A percentile compares a stretch with the other conserved stretches of the same genome.
Evolutionary conservation across 768 basidiomycete genomes (phyloP).

Genomic region (Rubroboletus satanas): DNA sequence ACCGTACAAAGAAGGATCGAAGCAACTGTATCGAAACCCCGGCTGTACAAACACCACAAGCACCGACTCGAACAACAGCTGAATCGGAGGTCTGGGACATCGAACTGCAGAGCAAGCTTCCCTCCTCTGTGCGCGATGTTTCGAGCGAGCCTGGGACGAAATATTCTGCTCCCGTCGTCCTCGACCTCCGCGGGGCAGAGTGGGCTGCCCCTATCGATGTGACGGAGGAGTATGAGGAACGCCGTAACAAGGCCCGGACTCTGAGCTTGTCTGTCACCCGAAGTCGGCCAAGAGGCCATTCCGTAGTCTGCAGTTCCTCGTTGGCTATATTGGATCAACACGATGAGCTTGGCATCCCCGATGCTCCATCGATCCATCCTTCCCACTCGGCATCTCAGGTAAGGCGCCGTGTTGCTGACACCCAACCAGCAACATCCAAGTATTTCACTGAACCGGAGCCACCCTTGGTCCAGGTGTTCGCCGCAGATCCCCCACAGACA

Average conservation of each 20-base stretch:
- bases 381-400: constrained; percentile 58
- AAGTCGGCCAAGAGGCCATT: neutral
- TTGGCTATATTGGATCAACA: constrained; percentile 27
- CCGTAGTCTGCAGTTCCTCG: constrained; percentile 4
- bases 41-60: neutral
- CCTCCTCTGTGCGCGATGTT: constrained; percentile 19
- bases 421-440: constrained; percentile 6
- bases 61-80: constrained; percentile 1
- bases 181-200: constrained; percentile 32
- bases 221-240: neutral
- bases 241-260: neutral
- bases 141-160: constrained; percentile 14
- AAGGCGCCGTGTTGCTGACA: constrained; percentile 15
- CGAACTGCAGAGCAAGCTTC: constrained; percentile 36
- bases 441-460: constrained; percentile 5
- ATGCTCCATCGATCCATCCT: constrained; percentile 36
- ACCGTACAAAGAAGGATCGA: neutral
- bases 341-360: neutral
- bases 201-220: constrained; percentile 25
- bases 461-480: neutral
- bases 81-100: constrained; percentile 57
- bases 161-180: constrained; percentile 30
- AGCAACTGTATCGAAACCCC: neutral
- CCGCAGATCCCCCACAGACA: neutral
- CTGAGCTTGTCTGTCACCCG: neutral